Conservation (phyloP, 352 stramenopile genomes). For the Phytophthora cryptogea region DNA sequence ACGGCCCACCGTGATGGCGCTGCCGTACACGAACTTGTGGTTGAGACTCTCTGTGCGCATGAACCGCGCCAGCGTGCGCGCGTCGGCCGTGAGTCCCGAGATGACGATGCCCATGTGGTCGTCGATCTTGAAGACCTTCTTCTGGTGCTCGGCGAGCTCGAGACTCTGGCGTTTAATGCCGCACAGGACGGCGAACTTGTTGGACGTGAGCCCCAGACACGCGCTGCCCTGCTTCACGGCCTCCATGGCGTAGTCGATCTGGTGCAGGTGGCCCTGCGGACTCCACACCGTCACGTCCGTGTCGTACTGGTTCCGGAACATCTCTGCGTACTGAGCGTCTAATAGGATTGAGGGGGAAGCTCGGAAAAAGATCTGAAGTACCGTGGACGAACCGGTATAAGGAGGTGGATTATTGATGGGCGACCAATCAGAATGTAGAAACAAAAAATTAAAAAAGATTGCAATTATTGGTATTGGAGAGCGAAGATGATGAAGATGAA, state of each 20-base stretch:
- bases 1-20: constrained; percentile 92
- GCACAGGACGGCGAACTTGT: constrained; percentile 93
- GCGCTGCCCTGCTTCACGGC: constrained; percentile 96
- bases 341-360: not conserved
- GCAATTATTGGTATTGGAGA: not conserved
- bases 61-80: constrained; percentile 93
- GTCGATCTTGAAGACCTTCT: constrained; percentile 99
- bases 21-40: constrained; percentile 99
- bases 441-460: not conserved
- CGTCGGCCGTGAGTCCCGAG: constrained; percentile 97
- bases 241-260: constrained; percentile 98
- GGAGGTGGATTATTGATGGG: not conserved
- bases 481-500: not conserved
- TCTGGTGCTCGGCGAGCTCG: constrained; percentile 95
- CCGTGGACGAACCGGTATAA: not conserved
- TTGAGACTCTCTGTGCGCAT: constrained; percentile 99
- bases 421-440: not conserved
- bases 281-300: constrained; percentile 99
- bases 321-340: constrained; percentile 37
- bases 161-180: constrained; percentile 86
- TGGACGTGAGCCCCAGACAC: constrained; percentile 95
- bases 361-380: not conserved
- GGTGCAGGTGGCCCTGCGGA: constrained; percentile 98
- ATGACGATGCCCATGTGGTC: constrained; percentile 98
- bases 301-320: constrained; percentile 99